Base-by-base conservation (phyloP, 2,329 filamentous ascomycete species). In the Sporothrix humicola region DNA sequence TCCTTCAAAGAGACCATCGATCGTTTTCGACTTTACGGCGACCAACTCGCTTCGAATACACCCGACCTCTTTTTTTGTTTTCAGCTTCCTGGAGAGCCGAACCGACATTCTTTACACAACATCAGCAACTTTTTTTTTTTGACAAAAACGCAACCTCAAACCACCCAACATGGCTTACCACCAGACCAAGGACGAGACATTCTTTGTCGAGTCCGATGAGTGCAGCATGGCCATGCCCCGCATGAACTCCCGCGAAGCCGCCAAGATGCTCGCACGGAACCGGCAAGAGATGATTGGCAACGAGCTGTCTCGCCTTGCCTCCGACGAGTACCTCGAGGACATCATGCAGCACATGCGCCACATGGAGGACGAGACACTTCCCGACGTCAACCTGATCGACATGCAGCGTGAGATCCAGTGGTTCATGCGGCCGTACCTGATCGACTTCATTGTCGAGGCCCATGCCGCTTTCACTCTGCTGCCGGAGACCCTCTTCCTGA, bases 381-480 rank as follows among this genome's bases (percentile, higher is more conserved):
- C 96, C 72, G 96, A 99, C 82, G 95, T 97, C 81, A 95, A 95
- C 82, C 94, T 97, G 50, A 99, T 99, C 82, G 96, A 99, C 82
- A 98, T 98, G 83, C 96, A 99, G 84, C 94, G 95, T 77, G 96
- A 99, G 87, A 98, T 99, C 76, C 94, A 98, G 82, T 99, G 96
- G 96, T 98, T 97, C 84, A 99, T 99, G 96, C 88, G 96, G 79
- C 96, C 96, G 0, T 98, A 98, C 82, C 91, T 99, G 50, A 93
- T 99, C 81, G 96, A 99, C 85, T 99, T 99, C 84, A 89, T 99
- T 77, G 92, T 98, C 79, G 96, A 99, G 87, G 96, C 95, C 69
- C 96, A 99, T 81, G 92, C 93, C 77, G 95, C 95, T 75, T 99
- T 98, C 84, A 92, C 94, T 78, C 88, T 99, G 12, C 88, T 98